Base-by-base conservation (phyloP, 495 filamentous ascomycete species). In the Xylaria palmicola region DNA sequence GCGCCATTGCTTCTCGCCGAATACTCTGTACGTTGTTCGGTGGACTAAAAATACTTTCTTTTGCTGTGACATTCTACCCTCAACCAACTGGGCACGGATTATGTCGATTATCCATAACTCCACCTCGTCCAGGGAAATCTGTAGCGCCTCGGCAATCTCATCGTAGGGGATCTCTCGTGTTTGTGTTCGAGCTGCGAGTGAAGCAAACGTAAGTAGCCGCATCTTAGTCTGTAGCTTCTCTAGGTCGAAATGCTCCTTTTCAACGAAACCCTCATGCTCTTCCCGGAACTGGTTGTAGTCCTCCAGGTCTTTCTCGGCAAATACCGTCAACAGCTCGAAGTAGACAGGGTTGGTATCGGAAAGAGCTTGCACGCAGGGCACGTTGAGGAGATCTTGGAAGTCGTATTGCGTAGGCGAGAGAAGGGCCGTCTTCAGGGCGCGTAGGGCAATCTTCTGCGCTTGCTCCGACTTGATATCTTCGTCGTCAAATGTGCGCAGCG, bases 31-130 rank as follows among this genome's bases (percentile, higher is more conserved):
- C 57, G 91, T 95, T 63, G 90, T 90, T 62, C 92, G 84, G 79
- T 99, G 94, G 43, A 99, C 90, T 13, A 97, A 80, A 83, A 99
- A 98, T 27, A 91, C 88, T 70, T 91, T 85, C 63, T 90, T 90
- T 67, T 91, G 83, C 78, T 99, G 94, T 22, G 87, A 90, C 51
- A 99, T 83, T 75, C 94, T 93, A 62, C 94, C 94, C 79, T 98
- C 94, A 52, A 98, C 89, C 19, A 98, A 86, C 34, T 90, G 90
- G 40, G 92, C 91, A 40, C 95, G 90, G 75, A 98, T 96, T 50
- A 93, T 91, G 74, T 98, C 95, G 64, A 98, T 98, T 52, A 96
- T 89, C 94, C 94, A 98, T 83, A 92, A 88, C 82, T 98, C 94
- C 9, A 97, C 91, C 45, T 97, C 91, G 58, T 89, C 86, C 27